Percentiles rank a stretch among this genome's conserved stretches.
Evolutionary conservation across 495 filamentous ascomycete genomes (phyloP).

Genomic region (Darksidea phi): DNA sequence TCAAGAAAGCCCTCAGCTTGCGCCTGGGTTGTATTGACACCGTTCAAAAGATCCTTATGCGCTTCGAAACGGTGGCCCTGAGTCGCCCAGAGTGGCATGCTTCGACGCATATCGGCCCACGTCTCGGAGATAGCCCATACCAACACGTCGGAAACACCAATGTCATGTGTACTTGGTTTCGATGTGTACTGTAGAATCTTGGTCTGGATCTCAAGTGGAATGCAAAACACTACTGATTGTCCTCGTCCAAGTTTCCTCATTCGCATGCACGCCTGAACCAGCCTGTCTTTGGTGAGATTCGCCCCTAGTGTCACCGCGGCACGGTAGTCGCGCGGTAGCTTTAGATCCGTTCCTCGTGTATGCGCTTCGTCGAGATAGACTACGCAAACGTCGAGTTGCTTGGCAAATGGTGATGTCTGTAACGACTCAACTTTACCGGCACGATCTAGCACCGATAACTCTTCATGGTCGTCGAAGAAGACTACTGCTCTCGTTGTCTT

Average conservation of each 20-base stretch:
- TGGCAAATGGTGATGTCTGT: conserved; percentile 58
- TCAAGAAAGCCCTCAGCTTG: conserved; percentile 51
- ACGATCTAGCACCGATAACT: conserved; percentile 50
- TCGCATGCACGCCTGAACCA: conserved; percentile 65
- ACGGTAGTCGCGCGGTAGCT: conserved; percentile 57
- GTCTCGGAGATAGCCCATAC: conserved; percentile 61
- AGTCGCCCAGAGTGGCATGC: conserved; percentile 58
- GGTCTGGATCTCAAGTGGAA: conserved; percentile 49
- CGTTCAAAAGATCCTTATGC: conserved; percentile 12
- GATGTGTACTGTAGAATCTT: conserved; percentile 37
- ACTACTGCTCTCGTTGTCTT: conserved; percentile 45
- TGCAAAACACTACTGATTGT: conserved; percentile 45
- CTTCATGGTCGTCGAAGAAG: conserved; percentile 51
- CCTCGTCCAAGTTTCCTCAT: conserved; percentile 42
- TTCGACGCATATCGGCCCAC: conserved; percentile 48
- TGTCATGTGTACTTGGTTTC: conserved; percentile 19
- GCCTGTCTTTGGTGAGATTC: conserved; percentile 65
- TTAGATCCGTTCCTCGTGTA: conserved; percentile 72
- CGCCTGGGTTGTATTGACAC: conserved; percentile 19
- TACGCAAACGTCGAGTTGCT: conserved; percentile 61
- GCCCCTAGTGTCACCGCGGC: conserved; percentile 71
- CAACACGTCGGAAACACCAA: conserved; percentile 54
- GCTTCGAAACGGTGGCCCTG: conserved; percentile 53
- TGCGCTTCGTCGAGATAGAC: conserved; percentile 76
- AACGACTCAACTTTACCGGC: conserved; percentile 52